phyloP scores from a whole-genome alignment of 345 rosid genomes.

The Hibiscus mutabilis region DNA sequence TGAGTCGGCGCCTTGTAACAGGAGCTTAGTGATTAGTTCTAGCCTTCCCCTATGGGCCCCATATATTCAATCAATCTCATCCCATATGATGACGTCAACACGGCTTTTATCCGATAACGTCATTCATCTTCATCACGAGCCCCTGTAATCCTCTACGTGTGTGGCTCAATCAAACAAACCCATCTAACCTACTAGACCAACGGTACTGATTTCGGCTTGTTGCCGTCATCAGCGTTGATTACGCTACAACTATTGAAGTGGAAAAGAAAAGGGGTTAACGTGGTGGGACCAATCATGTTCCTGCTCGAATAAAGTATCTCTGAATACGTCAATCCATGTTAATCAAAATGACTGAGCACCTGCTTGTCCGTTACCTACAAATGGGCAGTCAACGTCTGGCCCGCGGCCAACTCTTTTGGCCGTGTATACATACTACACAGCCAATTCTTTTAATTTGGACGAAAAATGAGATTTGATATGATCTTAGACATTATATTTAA shows the following conservation, averaged over 20 bases:
- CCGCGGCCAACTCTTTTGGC: background rate
- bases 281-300: background rate
- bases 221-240: background rate
- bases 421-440: background rate
- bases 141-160: background rate
- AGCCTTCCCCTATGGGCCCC: background rate
- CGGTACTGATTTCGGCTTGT: background rate
- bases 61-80: background rate
- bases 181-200: background rate
- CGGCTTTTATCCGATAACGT: slow-evolving; percentile 6
- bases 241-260: background rate
- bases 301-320: background rate
- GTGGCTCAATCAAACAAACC: background rate
- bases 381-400: background rate
- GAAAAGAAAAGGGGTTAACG: too few relatives aligned
- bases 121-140: background rate
- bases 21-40: background rate
- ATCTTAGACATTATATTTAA: too few relatives aligned
- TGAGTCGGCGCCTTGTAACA: background rate
- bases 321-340: background rate
- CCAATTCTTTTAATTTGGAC: too few relatives aligned
- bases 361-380: background rate
- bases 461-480: too few relatives aligned
- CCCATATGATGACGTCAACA: slow-evolving; percentile 21
- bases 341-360: background rate